Evolutionary conservation across 2,329 filamentous ascomycete species (phyloP).

Genomic region (Rugonectria rugulosa): DNA sequence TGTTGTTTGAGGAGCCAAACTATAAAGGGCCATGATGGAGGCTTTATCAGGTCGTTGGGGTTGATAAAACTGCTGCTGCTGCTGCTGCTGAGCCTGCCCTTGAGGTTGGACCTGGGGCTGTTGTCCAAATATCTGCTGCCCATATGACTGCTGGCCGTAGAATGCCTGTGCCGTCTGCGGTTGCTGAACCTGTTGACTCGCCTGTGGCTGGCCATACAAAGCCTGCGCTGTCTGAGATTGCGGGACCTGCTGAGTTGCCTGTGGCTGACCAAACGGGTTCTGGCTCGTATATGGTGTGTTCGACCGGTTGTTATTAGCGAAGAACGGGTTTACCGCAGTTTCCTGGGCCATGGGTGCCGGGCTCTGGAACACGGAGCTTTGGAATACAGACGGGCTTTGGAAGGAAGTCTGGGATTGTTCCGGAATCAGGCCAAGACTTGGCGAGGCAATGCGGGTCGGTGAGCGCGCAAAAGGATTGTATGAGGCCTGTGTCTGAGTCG

Average conservation of each 20-base stretch:
- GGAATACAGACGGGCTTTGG: constrained; percentile 41
- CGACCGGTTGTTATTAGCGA: constrained; percentile 40
- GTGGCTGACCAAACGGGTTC: constrained; percentile 39
- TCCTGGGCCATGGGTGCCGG: constrained; percentile 35
- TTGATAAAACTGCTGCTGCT: constrained; percentile 48
- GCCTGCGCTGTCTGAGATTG: constrained; percentile 14
- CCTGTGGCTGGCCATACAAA: not conserved
- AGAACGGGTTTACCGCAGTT: constrained; percentile 49
- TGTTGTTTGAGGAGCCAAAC: constrained; percentile 54
- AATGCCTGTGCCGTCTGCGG: constrained; percentile 33
- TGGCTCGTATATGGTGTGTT: constrained; percentile 38
- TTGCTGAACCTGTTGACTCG: constrained; percentile 33
- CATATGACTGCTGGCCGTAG: constrained; percentile 37
- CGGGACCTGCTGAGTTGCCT: constrained; percentile 22
- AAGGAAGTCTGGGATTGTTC: constrained; percentile 59
- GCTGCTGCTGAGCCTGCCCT: constrained; percentile 35
- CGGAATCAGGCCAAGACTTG: constrained; percentile 59
- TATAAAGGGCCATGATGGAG: constrained; percentile 78
- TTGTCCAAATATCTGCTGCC: constrained; percentile 36
- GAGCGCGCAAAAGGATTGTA: constrained; percentile 61
- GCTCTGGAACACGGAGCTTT: constrained; percentile 46
- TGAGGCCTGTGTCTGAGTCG: constrained; percentile 42
- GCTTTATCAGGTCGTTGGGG: constrained; percentile 70
- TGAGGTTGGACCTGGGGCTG: constrained; percentile 34
- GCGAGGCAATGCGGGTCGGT: constrained; percentile 59